These are phyloP conservation scores for Chrysophaeum taylorii DNA, from an alignment of 352 stramenopile genomes.

Conservation along the genomic window DNA sequence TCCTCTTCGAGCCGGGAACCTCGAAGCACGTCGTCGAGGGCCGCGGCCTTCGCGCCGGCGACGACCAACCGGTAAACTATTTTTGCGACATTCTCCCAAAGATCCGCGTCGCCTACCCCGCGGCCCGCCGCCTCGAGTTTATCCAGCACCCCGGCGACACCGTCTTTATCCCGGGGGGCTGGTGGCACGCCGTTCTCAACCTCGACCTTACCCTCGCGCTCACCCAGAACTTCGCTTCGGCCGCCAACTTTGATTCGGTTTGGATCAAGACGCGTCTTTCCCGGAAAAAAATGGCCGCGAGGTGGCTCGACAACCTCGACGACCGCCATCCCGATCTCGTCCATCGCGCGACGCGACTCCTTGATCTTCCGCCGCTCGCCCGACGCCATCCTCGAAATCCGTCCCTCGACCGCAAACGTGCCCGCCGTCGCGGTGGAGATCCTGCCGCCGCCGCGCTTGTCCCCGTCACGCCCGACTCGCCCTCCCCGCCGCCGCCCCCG, in stretches of 20 bases:
- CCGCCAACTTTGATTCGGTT: conserved; percentile 60
- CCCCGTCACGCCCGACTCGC: too few relatives aligned
- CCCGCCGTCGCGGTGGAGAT: too few relatives aligned
- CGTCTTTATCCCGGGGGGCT: conserved; percentile 52
- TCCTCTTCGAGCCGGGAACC: conserved; percentile 81
- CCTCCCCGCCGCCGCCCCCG: too few relatives aligned
- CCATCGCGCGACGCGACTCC: too few relatives aligned
- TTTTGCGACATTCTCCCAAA: conserved; percentile 64
- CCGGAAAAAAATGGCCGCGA: conserved; percentile 84
- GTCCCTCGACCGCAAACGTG: too few relatives aligned
- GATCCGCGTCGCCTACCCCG: conserved; percentile 28
- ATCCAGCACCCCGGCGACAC: conserved; percentile 62
- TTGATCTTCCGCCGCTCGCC: too few relatives aligned
- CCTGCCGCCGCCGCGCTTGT: too few relatives aligned
- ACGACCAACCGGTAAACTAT: conserved; percentile 73
- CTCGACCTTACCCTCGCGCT: conserved; percentile 60
- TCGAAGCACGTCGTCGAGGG: conserved; percentile 46
- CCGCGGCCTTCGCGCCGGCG: conserved; percentile 46
- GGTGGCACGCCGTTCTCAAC: conserved; percentile 68
- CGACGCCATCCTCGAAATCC: too few relatives aligned
- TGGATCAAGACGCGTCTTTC: conserved; percentile 69
- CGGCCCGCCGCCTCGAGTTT: conserved; percentile 50
- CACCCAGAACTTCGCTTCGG: conserved; percentile 68
- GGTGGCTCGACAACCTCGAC: conserved; percentile 73
- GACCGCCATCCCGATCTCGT: too few relatives aligned